Conservation (phyloP, 768 basidiomycete species). For the Phylloporus sp. region DNA sequence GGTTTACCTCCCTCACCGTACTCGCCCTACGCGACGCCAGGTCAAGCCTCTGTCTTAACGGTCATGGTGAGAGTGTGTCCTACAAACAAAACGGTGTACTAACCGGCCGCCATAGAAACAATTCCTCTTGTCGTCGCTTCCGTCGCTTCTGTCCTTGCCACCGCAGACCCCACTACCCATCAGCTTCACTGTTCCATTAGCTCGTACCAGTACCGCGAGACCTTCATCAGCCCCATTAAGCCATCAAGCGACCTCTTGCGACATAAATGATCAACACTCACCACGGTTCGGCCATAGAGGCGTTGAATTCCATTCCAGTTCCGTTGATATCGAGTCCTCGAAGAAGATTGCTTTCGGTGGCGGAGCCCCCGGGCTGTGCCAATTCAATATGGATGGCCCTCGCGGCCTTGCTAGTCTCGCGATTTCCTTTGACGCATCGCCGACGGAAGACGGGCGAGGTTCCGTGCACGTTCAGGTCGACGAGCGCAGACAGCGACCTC, state of each 20-base stretch:
- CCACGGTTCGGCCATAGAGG: constrained; percentile 33
- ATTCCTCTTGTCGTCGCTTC: constrained; percentile 76
- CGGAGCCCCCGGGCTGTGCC: constrained; percentile 44
- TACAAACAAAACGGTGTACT: constrained; percentile 6
- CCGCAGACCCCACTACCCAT: constrained; percentile 52
- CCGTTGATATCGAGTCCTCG: constrained; percentile 32
- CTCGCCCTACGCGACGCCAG: constrained; percentile 28
- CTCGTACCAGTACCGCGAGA: constrained; percentile 33
- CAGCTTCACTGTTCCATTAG: constrained; percentile 52
- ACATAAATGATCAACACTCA: constrained; percentile 58
- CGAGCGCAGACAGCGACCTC: constrained; percentile 14
- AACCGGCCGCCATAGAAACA: constrained; percentile 35
- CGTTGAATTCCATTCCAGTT: constrained; percentile 47
- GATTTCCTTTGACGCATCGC: constrained; percentile 68
- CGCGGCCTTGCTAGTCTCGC: constrained; percentile 53
- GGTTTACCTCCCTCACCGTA: constrained; percentile 44
- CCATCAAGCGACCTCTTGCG: constrained; percentile 37
- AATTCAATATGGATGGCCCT: constrained; percentile 46
- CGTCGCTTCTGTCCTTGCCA: constrained; percentile 67
- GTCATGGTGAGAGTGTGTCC: constrained; percentile 53
- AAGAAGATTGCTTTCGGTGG: constrained; percentile 31
- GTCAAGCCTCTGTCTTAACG: constrained; percentile 60
- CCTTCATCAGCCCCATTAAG: constrained; percentile 43
- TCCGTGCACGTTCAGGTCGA: constrained; percentile 60
- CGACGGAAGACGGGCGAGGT: constrained; percentile 65